Base-by-base conservation (phyloP, 177 flowering plant species). In the Vitis hybrid region DNA sequence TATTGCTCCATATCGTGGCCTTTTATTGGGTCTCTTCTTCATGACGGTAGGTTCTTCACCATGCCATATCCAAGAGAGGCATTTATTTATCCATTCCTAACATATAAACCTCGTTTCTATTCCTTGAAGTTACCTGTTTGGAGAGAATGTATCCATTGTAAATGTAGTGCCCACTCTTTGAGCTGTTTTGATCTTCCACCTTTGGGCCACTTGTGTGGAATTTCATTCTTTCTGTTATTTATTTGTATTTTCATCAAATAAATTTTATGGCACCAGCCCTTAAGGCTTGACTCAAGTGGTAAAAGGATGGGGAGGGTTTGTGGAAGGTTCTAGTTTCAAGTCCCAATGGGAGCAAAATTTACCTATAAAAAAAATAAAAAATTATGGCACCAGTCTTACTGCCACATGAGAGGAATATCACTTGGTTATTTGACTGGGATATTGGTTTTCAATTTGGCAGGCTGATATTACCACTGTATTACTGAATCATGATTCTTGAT, bases 1-100 rank as follows among this genome's bases (percentile, higher is more conserved):
- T 86, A 96, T 96, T 74, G 99, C 99, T 83, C 99, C 99, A 48
- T 96, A 96, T 78, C 99, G 99, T 80, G 99, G 99, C 63, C 97
- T 96, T 76, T 76, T 96, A 55, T 74, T 96, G 85, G 99, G 99
- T 69, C 97, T 96, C 72, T 96, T 96, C 84, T 96, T 96, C 87
- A 96, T 96, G 99, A 96, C 99, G 84, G 99, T 96, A 75, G 46
- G 83, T 72, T 66, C 35, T 75, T 11, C 54, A 35, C 54, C 5
- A 17, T 61, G 27, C 18, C 18, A n/a, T 52, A 30, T 52, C 15
- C 61, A 27, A 27, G 30, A 27, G 9, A 41, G 46, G 9, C 46
- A 41, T 41, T 41, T 41, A 41, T 41, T 2, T 49, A 41, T 41
- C 4, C 21, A 62, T 17, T 62, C 30, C 9, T 30, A 15, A n/a